Conservation (phyloP, 2,329 filamentous ascomycete species). For the Exophiala phaeomuriformis region DNA sequence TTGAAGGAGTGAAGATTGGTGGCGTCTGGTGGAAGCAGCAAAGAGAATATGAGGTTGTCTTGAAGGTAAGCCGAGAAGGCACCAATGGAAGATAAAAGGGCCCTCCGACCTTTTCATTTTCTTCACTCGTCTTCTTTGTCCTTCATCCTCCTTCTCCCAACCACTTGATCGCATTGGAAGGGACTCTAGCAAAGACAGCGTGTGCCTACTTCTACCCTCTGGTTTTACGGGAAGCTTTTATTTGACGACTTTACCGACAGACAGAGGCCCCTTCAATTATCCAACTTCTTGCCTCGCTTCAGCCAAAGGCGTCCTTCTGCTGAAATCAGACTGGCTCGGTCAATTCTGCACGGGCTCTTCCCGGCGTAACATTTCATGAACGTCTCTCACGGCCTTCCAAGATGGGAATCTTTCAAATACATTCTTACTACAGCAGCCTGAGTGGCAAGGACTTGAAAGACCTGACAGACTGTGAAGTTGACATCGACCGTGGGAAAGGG, state of each 20-base stretch:
- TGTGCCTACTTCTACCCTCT: too few species aligned
- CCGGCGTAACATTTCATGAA: not conserved
- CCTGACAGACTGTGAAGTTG: not conserved
- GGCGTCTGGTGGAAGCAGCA: too few species aligned
- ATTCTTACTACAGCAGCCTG: not conserved
- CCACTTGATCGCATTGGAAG: too few species aligned
- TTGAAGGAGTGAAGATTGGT: constrained; percentile 13
- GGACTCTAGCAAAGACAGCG: too few species aligned
- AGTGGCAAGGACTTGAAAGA: not conserved
- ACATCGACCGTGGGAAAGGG: not conserved
- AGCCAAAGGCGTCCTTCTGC: too few species aligned
- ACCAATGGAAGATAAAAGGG: not conserved
- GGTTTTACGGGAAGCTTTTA: too few species aligned
- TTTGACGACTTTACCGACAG: too few species aligned
- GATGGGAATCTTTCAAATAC: not conserved
- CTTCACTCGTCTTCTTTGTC: too few species aligned
- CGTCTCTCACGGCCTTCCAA: not conserved
- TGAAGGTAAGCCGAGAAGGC: not conserved
- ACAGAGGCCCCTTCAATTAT: too few species aligned
- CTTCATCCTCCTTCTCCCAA: too few species aligned
- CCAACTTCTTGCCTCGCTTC: too few species aligned
- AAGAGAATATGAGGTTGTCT: not conserved
- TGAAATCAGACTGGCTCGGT: not conserved
- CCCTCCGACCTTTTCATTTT: too few species aligned
- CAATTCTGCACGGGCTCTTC: not conserved